Conservation (phyloP, 305 asterid genomes). For the Solanum aculeatissimum region DNA sequence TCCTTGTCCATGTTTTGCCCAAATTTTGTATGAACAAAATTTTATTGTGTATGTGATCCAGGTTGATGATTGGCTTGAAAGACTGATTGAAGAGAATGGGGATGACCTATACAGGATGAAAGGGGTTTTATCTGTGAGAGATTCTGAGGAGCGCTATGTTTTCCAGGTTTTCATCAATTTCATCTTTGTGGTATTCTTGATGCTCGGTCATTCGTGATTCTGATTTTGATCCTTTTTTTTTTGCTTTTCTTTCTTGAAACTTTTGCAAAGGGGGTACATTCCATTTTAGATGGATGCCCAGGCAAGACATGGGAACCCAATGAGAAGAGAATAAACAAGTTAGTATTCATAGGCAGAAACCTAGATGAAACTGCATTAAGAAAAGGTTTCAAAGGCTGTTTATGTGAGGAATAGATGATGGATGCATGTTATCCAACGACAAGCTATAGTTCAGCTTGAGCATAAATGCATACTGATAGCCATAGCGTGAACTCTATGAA, state of each 20-base stretch:
- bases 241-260: neutral
- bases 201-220: neutral
- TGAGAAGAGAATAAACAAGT: conserved; percentile 77
- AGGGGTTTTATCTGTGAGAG: conserved; percentile 70
- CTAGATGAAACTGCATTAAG: conserved; percentile 68
- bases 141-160: conserved; percentile 75
- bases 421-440: neutral
- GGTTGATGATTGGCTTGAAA: conserved; percentile 96
- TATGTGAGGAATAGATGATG: conserved; percentile 20
- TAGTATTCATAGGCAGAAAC: conserved; percentile 80
- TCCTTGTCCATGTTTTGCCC: neutral
- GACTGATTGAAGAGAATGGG: conserved; percentile 78
- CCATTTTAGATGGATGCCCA: conserved; percentile 73
- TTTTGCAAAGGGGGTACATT: conserved; percentile 60
- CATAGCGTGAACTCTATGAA: neutral
- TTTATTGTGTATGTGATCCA: conserved; percentile 12
- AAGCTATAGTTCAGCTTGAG: neutral
- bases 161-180: conserved; percentile 48
- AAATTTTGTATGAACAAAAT: neutral
- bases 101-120: conserved; percentile 90
- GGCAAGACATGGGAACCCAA: conserved; percentile 75
- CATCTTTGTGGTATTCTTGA: neutral
- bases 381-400: conserved; percentile 88
- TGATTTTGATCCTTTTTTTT: neutral
- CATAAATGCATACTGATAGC: neutral